Evolutionary conservation across 495 filamentous ascomycete genomes (phyloP).

Genomic region (Lepidopterella palustris): DNA sequence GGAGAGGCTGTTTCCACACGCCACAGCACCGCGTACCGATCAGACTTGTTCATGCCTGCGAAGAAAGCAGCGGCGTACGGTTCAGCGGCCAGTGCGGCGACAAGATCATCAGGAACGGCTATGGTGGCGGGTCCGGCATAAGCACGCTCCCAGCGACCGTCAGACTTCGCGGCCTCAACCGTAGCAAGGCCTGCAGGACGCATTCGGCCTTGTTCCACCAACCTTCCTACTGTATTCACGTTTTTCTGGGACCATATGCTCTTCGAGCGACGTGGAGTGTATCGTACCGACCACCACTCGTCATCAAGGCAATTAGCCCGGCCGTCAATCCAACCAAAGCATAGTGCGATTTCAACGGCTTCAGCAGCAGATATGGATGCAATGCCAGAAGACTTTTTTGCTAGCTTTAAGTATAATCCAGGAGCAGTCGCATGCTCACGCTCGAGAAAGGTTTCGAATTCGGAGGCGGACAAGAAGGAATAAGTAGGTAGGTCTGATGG

Average conservation of each 20-base stretch:
- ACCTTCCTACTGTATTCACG: slow-evolving; percentile 40
- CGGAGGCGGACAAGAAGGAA: too few relatives aligned
- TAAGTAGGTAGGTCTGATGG: too few relatives aligned
- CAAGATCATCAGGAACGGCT: slow-evolving; percentile 43
- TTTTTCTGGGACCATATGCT: slow-evolving; percentile 51
- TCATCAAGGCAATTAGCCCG: slow-evolving; percentile 42
- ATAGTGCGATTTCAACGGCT: too few relatives aligned
- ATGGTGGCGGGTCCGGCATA: slow-evolving; percentile 45
- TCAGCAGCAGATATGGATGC: too few relatives aligned
- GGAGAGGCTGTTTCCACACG: slow-evolving; percentile 39
- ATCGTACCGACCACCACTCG: slow-evolving; percentile 44
- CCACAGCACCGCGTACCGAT: slow-evolving; percentile 42
- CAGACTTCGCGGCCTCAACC: slow-evolving; percentile 48
- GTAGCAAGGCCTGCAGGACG: slow-evolving; percentile 41
- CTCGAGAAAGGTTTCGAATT: too few relatives aligned
- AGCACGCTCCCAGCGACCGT: slow-evolving; percentile 51
- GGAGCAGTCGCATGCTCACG: too few relatives aligned
- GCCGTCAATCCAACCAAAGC: too few relatives aligned
- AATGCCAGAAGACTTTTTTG: too few relatives aligned
- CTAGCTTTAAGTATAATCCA: too few relatives aligned
- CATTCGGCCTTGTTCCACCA: slow-evolving; percentile 44
- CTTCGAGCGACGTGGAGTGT: slow-evolving; percentile 48
- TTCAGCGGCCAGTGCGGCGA: slow-evolving; percentile 30
- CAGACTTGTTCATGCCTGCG: slow-evolving; percentile 38
- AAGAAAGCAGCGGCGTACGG: slow-evolving; percentile 37